Evolutionary conservation across 2,329 filamentous ascomycete species (phyloP).

Genomic region (Beauveria sp.): DNA sequence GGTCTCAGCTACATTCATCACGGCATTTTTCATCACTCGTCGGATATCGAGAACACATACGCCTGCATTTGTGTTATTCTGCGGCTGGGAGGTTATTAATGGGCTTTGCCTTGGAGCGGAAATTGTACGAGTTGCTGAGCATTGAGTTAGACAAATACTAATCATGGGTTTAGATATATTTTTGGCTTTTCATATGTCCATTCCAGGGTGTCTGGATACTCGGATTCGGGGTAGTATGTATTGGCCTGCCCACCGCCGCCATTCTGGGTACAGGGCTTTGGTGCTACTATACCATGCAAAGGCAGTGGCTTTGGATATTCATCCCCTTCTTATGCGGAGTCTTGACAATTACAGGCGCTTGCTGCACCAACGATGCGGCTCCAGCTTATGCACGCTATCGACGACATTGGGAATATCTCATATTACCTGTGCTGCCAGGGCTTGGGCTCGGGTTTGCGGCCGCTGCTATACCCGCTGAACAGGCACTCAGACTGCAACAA

Average conservation of each 20-base stretch:
- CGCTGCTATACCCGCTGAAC: background rate
- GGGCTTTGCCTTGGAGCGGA: background rate
- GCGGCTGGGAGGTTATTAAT: background rate
- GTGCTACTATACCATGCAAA: background rate
- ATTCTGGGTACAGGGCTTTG: background rate
- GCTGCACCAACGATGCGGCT: background rate
- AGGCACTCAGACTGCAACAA: background rate
- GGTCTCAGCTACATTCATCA: background rate
- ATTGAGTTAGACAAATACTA: conserved; percentile 1
- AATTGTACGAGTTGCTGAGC: background rate
- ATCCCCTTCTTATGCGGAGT: background rate
- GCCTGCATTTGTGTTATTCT: background rate
- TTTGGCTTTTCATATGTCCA: background rate
- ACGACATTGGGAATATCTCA: background rate
- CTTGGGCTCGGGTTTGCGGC: background rate
- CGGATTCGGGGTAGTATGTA: background rate
- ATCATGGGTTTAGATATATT: background rate
- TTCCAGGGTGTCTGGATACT: background rate
- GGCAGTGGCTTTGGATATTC: conserved; percentile 3
- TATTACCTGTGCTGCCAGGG: background rate
- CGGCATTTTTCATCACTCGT: background rate
- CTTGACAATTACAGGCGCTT: background rate
- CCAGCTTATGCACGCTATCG: background rate
- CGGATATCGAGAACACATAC: background rate
- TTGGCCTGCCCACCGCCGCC: background rate